Percentiles rank a stretch among this genome's conserved stretches.
phyloP scores from a whole-genome alignment of 1,139 yeast genomes.

The Yamadazyma sp. region DNA sequence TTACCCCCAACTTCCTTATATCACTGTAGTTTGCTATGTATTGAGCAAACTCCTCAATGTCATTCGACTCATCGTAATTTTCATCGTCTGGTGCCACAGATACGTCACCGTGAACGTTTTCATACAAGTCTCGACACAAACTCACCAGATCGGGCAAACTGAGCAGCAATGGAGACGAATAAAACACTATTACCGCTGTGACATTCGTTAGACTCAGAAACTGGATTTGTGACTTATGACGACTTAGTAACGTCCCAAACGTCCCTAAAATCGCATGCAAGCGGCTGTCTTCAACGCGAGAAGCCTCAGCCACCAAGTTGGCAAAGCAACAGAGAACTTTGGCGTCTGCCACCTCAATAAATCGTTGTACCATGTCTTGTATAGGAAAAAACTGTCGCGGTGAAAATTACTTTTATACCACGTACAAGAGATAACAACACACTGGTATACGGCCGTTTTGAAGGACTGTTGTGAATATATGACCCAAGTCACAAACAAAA shows the following conservation, averaged over 20 bases:
- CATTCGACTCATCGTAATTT: slow-evolving; percentile 15
- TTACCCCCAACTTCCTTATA: background rate
- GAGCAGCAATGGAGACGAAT: slow-evolving; percentile 15
- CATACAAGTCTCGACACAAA: slow-evolving; percentile 6
- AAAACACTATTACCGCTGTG: slow-evolving; percentile 9
- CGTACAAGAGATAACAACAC: background rate
- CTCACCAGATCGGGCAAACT: slow-evolving; percentile 4
- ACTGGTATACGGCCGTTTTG: too few species aligned
- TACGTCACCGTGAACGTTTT: background rate
- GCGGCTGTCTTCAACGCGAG: slow-evolving; percentile 3
- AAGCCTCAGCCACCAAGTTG: slow-evolving; percentile 2
- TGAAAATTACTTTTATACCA: background rate
- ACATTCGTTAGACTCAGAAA: slow-evolving; percentile 7
- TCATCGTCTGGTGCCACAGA: background rate
- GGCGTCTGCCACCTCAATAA: slow-evolving; percentile 6
- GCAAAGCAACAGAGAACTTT: slow-evolving; percentile 7
- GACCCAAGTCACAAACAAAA: background rate
- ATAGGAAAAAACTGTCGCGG: background rate
- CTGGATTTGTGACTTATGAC: slow-evolving; percentile 1
- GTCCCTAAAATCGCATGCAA: slow-evolving; percentile 10
- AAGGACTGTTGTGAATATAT: too few species aligned
- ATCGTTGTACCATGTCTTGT: background rate
- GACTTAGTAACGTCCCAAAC: slow-evolving; percentile 10
- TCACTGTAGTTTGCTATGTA: slow-evolving; percentile 11
- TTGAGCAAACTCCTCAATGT: slow-evolving; percentile 25